phyloP scores from a whole-genome alignment of 495 filamentous ascomycete genomes.

The Neurospora sp. region DNA sequence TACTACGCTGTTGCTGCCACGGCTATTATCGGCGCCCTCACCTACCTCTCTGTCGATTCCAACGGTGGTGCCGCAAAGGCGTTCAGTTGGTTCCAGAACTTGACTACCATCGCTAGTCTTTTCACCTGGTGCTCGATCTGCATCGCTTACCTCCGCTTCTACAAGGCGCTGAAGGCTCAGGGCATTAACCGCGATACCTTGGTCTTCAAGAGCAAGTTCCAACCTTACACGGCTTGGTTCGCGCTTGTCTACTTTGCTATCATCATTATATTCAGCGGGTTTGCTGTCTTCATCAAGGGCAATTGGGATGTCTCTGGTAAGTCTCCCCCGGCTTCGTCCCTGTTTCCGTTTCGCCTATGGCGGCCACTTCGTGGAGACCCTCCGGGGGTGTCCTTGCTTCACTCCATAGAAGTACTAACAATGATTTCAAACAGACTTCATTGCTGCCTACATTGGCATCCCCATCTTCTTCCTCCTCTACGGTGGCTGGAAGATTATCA shows the following conservation, averaged over 20 bases:
- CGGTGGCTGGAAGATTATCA: slow-evolving; percentile 9
- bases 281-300: slow-evolving; percentile 50
- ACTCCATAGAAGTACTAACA: background rate
- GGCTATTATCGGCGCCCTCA: slow-evolving; percentile 37
- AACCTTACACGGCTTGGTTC: slow-evolving; percentile 44
- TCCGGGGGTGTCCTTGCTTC: background rate
- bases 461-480: slow-evolving; percentile 49
- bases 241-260: slow-evolving; percentile 39
- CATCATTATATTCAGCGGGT: slow-evolving; percentile 51
- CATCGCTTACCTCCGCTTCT: slow-evolving; percentile 52
- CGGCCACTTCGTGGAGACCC: background rate
- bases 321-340: slow-evolving; percentile 15
- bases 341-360: slow-evolving; percentile 8
- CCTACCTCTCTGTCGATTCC: slow-evolving; percentile 36
- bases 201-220: slow-evolving; percentile 41
- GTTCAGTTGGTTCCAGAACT: slow-evolving; percentile 46
- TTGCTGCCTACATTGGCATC: slow-evolving; percentile 55
- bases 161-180: slow-evolving; percentile 41
- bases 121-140: slow-evolving; percentile 47
- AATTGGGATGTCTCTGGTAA: slow-evolving; percentile 22
- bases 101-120: slow-evolving; percentile 28
- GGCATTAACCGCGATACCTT: slow-evolving; percentile 33
- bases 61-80: slow-evolving; percentile 36
- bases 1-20: slow-evolving; percentile 35
- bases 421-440: slow-evolving; percentile 25